These are phyloP conservation scores for Epichloe brachyelytri DNA, from an alignment of 2,329 filamentous ascomycete genomes.

Conservation along the genomic window DNA sequence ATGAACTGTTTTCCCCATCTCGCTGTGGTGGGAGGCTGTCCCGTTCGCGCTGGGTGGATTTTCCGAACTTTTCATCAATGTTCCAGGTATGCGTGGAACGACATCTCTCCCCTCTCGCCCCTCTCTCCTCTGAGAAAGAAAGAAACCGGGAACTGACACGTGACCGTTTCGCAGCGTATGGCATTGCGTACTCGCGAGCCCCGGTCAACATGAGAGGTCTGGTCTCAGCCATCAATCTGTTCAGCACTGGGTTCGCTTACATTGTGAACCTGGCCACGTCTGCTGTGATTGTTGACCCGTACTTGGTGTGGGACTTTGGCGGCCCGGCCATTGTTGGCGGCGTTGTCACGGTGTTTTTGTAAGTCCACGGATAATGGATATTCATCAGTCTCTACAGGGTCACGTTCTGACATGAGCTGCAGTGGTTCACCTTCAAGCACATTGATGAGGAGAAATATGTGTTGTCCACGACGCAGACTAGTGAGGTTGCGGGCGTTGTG, in stretches of 20 bases:
- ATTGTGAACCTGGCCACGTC: constrained; percentile 31
- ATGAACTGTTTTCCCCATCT: constrained; percentile 13
- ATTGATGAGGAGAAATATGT: constrained; percentile 15
- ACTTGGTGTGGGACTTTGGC: constrained; percentile 37
- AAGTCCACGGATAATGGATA: background rate
- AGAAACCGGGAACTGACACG: background rate
- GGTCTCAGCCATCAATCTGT: constrained; percentile 35
- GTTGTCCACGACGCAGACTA: constrained; percentile 11
- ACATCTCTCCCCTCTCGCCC: background rate
- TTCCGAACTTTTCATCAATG: constrained; percentile 17
- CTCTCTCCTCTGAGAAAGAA: background rate
- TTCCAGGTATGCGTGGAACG: constrained; percentile 7
- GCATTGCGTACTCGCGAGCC: constrained; percentile 37
- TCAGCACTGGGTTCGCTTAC: constrained; percentile 33
- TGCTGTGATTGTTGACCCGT: constrained; percentile 33
- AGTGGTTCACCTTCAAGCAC: constrained; percentile 11
- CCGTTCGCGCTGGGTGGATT: constrained; percentile 17
- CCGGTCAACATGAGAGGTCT: constrained; percentile 38
- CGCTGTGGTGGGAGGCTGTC: constrained; percentile 13
- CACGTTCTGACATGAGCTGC: background rate
- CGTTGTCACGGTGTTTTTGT: constrained; percentile 29
- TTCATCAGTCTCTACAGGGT: background rate
- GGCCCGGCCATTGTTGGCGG: constrained; percentile 33
- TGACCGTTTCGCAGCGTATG: constrained; percentile 24
- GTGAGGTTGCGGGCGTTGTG: constrained; percentile 3